These are phyloP conservation scores for Athelia psychrophila DNA, from an alignment of 1,284 basidiomycete genomes.

Conservation along the genomic window DNA sequence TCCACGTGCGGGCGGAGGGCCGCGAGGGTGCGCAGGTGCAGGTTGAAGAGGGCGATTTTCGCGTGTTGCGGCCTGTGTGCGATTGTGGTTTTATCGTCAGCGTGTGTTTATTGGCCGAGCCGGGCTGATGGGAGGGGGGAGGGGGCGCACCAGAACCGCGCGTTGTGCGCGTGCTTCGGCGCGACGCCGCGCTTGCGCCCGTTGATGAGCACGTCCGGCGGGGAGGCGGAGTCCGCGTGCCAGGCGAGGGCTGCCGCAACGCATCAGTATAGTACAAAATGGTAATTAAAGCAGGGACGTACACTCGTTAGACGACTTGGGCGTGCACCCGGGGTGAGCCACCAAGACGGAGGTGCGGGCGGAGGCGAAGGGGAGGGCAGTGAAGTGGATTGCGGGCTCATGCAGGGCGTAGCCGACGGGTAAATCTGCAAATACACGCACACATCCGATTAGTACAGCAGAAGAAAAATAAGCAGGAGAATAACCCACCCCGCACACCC, in stretches of 20 bases:
- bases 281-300: slow-evolving; percentile 16
- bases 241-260: slow-evolving; percentile 59
- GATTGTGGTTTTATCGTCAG: neutral
- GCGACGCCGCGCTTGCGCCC: slow-evolving; percentile 75
- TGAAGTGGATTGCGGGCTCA: slow-evolving; percentile 55
- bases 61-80: slow-evolving; percentile 44
- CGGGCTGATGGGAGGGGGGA: too few species aligned
- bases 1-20: too few species aligned
- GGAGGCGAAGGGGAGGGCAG: slow-evolving; percentile 53
- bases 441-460: neutral
- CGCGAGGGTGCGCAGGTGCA: slow-evolving; percentile 28
- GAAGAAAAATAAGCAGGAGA: slow-evolving; percentile 2
- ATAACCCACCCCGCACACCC: slow-evolving; percentile 30
- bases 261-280: neutral
- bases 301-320: slow-evolving; percentile 68
- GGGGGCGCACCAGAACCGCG: slow-evolving; percentile 39
- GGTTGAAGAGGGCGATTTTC: slow-evolving; percentile 45
- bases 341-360: slow-evolving; percentile 42
- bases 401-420: slow-evolving; percentile 45
- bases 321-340: slow-evolving; percentile 13
- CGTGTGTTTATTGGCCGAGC: too few species aligned
- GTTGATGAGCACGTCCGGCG: slow-evolving; percentile 66
- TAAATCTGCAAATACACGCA: slow-evolving; percentile 33
- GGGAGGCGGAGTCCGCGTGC: slow-evolving; percentile 46
- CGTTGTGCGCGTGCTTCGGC: slow-evolving; percentile 59